Conservation (phyloP, 306 rosid species). For the Oemleria cerasiformis region DNA sequence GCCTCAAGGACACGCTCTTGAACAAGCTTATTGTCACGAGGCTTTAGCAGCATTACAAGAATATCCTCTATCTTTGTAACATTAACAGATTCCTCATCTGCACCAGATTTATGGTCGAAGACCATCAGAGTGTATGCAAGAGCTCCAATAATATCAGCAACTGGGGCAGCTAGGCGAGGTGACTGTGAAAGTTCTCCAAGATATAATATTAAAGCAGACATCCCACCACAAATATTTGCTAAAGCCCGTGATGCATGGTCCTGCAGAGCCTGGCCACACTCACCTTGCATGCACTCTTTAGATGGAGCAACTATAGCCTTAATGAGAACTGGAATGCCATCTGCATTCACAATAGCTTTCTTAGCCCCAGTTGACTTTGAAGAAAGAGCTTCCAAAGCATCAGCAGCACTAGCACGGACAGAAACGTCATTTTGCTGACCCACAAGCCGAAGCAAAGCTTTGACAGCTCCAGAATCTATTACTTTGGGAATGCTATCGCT, state of each 20-base stretch:
- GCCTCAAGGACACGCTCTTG: slow-evolving; percentile 97
- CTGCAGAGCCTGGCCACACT: slow-evolving; percentile 70
- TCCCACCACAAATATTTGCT: slow-evolving; percentile 92
- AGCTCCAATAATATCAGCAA: slow-evolving; percentile 94
- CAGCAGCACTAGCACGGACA: slow-evolving; percentile 97
- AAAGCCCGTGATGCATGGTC: slow-evolving; percentile 81
- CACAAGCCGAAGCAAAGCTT: slow-evolving; percentile 75
- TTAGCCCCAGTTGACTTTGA: slow-evolving; percentile 69
- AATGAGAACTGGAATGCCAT: slow-evolving; percentile 79
- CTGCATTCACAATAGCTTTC: slow-evolving; percentile 68
- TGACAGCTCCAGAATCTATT: slow-evolving; percentile 87
- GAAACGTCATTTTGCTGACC: slow-evolving; percentile 75
- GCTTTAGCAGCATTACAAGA: slow-evolving; percentile 75
- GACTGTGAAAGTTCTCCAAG: slow-evolving; percentile 91
- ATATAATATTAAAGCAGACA: slow-evolving; percentile 75
- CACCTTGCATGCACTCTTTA: slow-evolving; percentile 87
- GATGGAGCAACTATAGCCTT: slow-evolving; percentile 98
- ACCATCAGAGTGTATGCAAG: slow-evolving; percentile 90
- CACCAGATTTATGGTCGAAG: slow-evolving; percentile 56
- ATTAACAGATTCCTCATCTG: slow-evolving; percentile 52
- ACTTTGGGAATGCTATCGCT: slow-evolving; percentile 92
- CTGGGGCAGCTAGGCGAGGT: slow-evolving; percentile 67
- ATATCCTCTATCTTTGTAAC: slow-evolving; percentile 71
- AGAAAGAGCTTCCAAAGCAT: slow-evolving; percentile 92
- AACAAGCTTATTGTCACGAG: slow-evolving; percentile 66